Base-by-base conservation (phyloP, 2,329 filamentous ascomycete genomes). In the Sporothrix inflata region DNA sequence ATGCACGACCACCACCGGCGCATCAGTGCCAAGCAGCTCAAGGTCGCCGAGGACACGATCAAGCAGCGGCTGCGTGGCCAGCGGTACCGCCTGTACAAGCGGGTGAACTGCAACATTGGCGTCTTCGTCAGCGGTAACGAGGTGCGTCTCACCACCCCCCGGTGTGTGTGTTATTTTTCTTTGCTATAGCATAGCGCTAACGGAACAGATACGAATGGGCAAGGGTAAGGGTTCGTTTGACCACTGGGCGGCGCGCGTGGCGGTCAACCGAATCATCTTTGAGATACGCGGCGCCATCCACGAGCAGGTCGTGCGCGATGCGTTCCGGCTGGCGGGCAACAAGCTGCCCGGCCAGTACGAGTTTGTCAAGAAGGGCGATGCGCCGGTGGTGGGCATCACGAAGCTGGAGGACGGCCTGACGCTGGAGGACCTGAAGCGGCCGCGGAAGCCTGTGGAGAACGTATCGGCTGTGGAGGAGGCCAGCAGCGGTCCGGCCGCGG, bases 161-260 rank as follows among this genome's bases (percentile, higher is more conserved):
- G 6, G 3, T 12, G 1, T 53, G 30, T 53, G 42, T 60, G 16
- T n/a, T 9, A 5, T 24, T 67, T 24, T 40, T 47, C 57, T 30
- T 49, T 73, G 65, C 7, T 16, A n/a, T n/a, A n/a, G n/a, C n/a
- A n/a, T n/a, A n/a, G n/a, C n/a, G n/a, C n/a, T n/a, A n/a, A n/a
- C n/a, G n/a, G 40, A 16, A 21, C n/a, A 91, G 89, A 92, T 94
- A 81, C 92, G 96, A 88, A 99, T 99, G 97, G 96, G 96, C 81
- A 99, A 98, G 84, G 96, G 96, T 83, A 99, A 99, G 82, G 96
- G 96, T 77, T 92, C 91, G 74, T 98, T 99, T 80, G 96, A 99
- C 81, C 93, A 97, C 80, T 99, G 96, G 96, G 94, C 95, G 4
- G 89, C 92, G 27, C 90, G 95, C 82, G 90, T 98, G 76, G 90